Percentiles rank a stretch among this genome's conserved stretches.
phyloP scores from a whole-genome alignment of 495 filamentous ascomycete genomes.

The Alectoria sarmentosa region DNA sequence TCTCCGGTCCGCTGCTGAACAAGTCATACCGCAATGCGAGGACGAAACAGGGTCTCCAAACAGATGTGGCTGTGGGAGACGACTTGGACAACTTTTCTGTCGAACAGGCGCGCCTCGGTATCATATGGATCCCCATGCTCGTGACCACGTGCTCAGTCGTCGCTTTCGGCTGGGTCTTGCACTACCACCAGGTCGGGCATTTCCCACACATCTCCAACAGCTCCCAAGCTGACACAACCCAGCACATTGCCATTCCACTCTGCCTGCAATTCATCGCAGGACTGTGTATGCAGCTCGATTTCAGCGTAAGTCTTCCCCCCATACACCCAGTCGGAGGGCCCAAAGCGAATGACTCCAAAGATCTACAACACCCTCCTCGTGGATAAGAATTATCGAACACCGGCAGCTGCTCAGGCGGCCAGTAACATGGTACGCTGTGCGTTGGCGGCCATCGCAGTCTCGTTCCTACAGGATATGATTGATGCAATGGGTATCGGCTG shows the following conservation, averaged over 20 bases:
- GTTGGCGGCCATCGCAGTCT: slow-evolving; percentile 25
- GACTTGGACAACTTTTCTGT: slow-evolving; percentile 55
- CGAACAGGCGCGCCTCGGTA: slow-evolving; percentile 52
- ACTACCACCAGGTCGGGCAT: slow-evolving; percentile 20
- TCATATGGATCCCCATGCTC: slow-evolving; percentile 24
- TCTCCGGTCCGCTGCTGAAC: slow-evolving; percentile 24
- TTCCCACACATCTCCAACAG: background rate
- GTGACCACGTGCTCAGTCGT: slow-evolving; percentile 42
- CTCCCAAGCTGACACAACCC: slow-evolving; percentile 8
- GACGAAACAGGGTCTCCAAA: slow-evolving; percentile 37
- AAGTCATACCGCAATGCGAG: slow-evolving; percentile 15
- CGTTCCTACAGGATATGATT: slow-evolving; percentile 24
- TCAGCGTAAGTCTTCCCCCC: slow-evolving; percentile 24
- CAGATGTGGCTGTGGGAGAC: slow-evolving; percentile 44
- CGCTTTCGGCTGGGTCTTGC: slow-evolving; percentile 31
- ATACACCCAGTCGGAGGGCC: background rate
- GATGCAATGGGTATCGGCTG: slow-evolving; percentile 25
- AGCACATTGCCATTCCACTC: slow-evolving; percentile 27
- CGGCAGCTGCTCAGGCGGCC: slow-evolving; percentile 25
- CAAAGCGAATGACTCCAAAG: slow-evolving; percentile 13
- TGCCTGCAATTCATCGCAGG: slow-evolving; percentile 27
- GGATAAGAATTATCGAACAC: slow-evolving; percentile 24
- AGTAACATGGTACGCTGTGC: slow-evolving; percentile 28
- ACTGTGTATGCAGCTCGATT: slow-evolving; percentile 27
- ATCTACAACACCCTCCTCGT: slow-evolving; percentile 29